phyloP scores from a whole-genome alignment of 768 basidiomycete species.

The Trametes villosa region DNA sequence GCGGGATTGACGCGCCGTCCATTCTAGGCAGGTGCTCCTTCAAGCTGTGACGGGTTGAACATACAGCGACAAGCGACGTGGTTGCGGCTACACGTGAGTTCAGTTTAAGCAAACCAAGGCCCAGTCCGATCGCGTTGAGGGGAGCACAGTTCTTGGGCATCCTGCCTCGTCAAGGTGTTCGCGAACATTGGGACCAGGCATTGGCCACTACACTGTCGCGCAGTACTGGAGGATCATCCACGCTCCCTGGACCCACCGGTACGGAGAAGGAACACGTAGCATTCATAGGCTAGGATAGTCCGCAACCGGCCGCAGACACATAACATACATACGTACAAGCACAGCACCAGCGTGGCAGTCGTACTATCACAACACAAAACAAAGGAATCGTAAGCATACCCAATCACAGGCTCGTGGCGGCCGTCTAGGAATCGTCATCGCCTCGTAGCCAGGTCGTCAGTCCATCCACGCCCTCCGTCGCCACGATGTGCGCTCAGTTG shows the following conservation, averaged over 20 bases:
- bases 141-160: no score
- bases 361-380: neutral
- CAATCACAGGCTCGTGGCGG: no score
- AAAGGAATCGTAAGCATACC: neutral
- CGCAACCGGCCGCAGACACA: neutral
- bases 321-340: neutral
- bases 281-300: no score
- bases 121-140: constrained; percentile 13
- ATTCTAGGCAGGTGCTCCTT: neutral
- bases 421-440: no score
- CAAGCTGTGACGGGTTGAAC: neutral
- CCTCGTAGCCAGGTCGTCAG: neutral
- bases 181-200: no score
- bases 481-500: constrained; percentile 18
- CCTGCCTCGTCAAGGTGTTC: no score
- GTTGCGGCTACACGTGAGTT: neutral
- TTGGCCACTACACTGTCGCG: no score
- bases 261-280: no score
- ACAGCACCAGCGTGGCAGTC: neutral
- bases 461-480: neutral
- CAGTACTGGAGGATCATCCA: no score
- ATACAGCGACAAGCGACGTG: constrained; percentile 7
- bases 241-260: no score
- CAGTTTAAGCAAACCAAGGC: constrained; percentile 3
- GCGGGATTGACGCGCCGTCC: neutral